phyloP scores from a whole-genome alignment of 208 protist species.

The Leishmania amazonensis region DNA sequence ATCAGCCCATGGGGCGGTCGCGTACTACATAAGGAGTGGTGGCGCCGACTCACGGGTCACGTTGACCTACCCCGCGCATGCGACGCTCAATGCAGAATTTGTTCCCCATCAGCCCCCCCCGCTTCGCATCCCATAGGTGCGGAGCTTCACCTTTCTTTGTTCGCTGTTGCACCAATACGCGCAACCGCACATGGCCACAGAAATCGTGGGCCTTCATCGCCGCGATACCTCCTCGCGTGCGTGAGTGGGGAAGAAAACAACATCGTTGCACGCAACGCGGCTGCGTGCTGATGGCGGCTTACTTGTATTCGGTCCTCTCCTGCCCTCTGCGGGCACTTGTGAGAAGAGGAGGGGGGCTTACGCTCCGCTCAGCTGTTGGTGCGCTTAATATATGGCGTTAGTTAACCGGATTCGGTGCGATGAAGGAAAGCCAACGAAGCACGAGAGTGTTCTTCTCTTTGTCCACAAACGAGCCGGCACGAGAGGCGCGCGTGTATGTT shows the following conservation, averaged over 20 bases:
- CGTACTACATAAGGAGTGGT: not conserved
- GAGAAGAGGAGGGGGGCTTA: not conserved
- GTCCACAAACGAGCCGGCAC: conserved; percentile 8
- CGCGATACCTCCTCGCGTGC: not conserved
- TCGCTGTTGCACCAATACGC: not conserved
- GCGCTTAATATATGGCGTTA: not conserved
- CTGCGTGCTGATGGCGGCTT: not conserved
- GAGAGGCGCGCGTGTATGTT: not conserved
- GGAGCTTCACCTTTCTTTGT: not conserved
- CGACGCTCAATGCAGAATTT: not conserved
- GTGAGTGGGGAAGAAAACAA: not conserved
- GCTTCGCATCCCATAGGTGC: not conserved
- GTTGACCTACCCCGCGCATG: not conserved
- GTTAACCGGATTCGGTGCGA: conserved; percentile 8
- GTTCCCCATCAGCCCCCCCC: not conserved
- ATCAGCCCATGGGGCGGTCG: not conserved
- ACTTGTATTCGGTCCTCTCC: not conserved
- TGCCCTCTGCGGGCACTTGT: not conserved
- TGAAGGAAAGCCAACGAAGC: not conserved
- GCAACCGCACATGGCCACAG: not conserved
- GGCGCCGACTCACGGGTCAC: not conserved
- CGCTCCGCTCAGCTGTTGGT: not conserved
- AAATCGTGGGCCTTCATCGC: not conserved
- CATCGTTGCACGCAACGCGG: not conserved
- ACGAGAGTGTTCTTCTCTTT: no score